phyloP scores from a whole-genome alignment of 371 early-diverging fungal genomes.

The Catenaria anguillulae region DNA sequence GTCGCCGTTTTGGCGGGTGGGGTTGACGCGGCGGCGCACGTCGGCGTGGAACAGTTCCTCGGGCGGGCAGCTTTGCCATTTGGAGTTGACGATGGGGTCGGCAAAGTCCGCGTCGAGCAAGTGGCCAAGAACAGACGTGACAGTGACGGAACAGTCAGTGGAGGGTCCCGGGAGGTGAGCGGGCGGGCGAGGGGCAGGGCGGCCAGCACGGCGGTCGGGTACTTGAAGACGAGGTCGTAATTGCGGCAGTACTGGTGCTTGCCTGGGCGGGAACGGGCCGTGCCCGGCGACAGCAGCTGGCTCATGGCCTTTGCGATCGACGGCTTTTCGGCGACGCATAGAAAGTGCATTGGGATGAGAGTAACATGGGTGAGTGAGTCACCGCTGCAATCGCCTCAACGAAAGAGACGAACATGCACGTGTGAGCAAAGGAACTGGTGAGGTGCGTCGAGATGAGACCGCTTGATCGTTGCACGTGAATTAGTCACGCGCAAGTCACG shows the following conservation, averaged over 20 bases:
- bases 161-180: not conserved
- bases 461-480: too few relatives aligned
- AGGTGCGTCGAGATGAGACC: too few relatives aligned
- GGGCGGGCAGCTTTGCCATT: constrained; percentile 45
- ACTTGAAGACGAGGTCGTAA: constrained; percentile 50
- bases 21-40: constrained; percentile 23
- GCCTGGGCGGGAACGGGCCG: constrained; percentile 23
- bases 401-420: too few relatives aligned
- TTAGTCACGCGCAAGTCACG: too few relatives aligned
- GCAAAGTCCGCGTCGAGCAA: constrained; percentile 50
- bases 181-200: not conserved
- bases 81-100: constrained; percentile 19
- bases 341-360: constrained; percentile 54
- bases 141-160: constrained; percentile 29
- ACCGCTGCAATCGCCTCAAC: too few relatives aligned
- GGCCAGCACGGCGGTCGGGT: constrained; percentile 8
- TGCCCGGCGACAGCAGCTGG: constrained; percentile 47
- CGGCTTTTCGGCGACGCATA: constrained; percentile 99
- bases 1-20: not conserved
- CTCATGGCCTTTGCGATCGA: constrained; percentile 89
- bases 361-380: too few relatives aligned
- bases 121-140: constrained; percentile 83
- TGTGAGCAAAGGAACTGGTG: too few relatives aligned
- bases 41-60: constrained; percentile 48
- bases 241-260: constrained; percentile 55